These are phyloP conservation scores for Penicillium sp. DNA, from an alignment of 2,329 filamentous ascomycete species.

Conservation along the genomic window DNA sequence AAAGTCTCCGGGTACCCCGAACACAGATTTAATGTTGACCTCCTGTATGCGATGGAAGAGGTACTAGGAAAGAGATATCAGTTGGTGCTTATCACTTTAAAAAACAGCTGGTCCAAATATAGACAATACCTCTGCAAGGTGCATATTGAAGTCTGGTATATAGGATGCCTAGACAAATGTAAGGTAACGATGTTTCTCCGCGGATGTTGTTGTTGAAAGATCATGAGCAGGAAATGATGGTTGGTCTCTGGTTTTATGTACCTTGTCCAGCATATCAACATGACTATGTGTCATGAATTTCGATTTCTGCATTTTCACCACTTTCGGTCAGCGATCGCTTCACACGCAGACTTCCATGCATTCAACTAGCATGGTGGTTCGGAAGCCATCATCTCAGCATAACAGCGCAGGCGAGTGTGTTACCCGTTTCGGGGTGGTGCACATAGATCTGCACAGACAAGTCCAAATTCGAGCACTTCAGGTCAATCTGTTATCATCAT, in stretches of 20 bases:
- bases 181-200: not conserved
- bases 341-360: too few relatives aligned
- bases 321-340: too few relatives aligned
- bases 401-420: not conserved
- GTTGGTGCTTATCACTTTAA: not conserved
- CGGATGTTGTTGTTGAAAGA: not conserved
- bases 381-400: too few relatives aligned
- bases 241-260: not conserved
- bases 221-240: not conserved
- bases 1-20: slow-evolving; percentile 52
- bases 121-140: slow-evolving; percentile 5
- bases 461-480: not conserved
- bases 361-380: too few relatives aligned
- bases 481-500: not conserved
- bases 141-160: not conserved
- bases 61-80: not conserved
- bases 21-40: slow-evolving; percentile 8
- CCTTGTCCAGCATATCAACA: not conserved
- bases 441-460: not conserved
- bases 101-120: not conserved
- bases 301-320: too few relatives aligned
- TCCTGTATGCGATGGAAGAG: slow-evolving; percentile 6
- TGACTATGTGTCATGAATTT: too few relatives aligned
- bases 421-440: not conserved
- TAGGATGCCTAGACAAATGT: not conserved